Evolutionary conservation across 2,329 filamentous ascomycete genomes (phyloP).

Genomic region (Diaporthe sp.): DNA sequence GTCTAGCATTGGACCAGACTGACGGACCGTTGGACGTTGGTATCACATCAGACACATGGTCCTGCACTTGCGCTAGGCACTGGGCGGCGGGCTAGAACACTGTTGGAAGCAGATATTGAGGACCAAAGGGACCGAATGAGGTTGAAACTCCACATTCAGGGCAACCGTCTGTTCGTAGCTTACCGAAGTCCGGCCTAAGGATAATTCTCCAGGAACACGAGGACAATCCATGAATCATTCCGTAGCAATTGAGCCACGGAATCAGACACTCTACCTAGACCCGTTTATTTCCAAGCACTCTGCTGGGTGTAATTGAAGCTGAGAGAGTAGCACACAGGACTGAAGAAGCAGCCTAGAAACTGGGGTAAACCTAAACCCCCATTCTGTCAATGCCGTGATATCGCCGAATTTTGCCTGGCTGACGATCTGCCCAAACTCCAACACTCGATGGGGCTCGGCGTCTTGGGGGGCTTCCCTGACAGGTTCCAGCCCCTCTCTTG

Average conservation of each 20-base stretch:
- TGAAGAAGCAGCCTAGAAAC: neutral
- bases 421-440: constrained; percentile 2
- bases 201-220: neutral
- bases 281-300: neutral
- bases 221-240: neutral
- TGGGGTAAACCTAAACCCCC: neutral
- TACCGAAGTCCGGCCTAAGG: neutral
- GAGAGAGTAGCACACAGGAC: neutral
- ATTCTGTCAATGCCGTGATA: constrained; percentile 35
- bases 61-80: neutral
- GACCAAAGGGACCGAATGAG: neutral
- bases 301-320: neutral
- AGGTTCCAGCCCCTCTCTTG: constrained; percentile 16
- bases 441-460: constrained; percentile 21
- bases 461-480: constrained; percentile 11
- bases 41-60: neutral
- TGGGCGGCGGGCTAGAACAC: neutral
- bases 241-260: neutral
- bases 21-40: neutral
- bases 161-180: neutral
- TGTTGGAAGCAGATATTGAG: neutral
- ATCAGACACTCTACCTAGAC: neutral
- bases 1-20: neutral
- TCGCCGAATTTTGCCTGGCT: constrained; percentile 30
- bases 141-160: neutral